These are phyloP conservation scores for Lyophyllum atratum DNA, from an alignment of 768 basidiomycete species.

Conservation along the genomic window DNA sequence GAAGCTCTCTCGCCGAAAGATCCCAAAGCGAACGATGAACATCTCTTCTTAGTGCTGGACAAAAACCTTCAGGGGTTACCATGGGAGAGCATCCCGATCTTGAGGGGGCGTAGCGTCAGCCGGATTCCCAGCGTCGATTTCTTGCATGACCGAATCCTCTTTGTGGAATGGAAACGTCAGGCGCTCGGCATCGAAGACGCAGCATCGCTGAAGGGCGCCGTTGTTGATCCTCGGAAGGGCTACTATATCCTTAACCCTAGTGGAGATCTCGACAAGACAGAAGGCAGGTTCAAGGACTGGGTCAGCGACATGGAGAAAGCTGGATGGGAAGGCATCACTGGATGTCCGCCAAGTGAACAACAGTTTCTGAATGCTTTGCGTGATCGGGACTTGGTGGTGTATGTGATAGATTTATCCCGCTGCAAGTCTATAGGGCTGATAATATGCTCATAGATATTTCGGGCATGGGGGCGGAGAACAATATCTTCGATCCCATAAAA, in stretches of 20 bases:
- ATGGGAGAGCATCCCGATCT: constrained; percentile 92
- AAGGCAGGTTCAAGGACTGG: constrained; percentile 83
- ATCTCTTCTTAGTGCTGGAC: constrained; percentile 88
- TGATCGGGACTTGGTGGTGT: constrained; percentile 88
- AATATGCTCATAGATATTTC: constrained; percentile 71
- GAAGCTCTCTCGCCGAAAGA: constrained; percentile 27
- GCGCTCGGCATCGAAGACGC: constrained; percentile 16
- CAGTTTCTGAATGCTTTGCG: constrained; percentile 76
- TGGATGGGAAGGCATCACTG: constrained; percentile 86
- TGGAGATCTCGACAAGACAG: constrained; percentile 84
- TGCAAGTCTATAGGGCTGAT: not conserved
- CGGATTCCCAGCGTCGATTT: constrained; percentile 92
- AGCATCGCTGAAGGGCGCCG: constrained; percentile 42
- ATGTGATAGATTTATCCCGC: constrained; percentile 34
- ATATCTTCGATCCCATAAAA: constrained; percentile 85
- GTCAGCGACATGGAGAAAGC: constrained; percentile 63
- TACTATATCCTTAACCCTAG: constrained; percentile 92
- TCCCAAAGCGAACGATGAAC: constrained; percentile 52
- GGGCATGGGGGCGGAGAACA: constrained; percentile 97
- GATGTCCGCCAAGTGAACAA: constrained; percentile 78
- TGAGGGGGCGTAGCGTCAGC: constrained; percentile 84
- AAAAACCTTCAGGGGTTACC: constrained; percentile 87
- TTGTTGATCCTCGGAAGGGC: constrained; percentile 66
- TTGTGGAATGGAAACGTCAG: constrained; percentile 48
- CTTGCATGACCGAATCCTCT: constrained; percentile 77